phyloP scores from a whole-genome alignment of 441 rosid genomes.

The Erodium trifolium region DNA sequence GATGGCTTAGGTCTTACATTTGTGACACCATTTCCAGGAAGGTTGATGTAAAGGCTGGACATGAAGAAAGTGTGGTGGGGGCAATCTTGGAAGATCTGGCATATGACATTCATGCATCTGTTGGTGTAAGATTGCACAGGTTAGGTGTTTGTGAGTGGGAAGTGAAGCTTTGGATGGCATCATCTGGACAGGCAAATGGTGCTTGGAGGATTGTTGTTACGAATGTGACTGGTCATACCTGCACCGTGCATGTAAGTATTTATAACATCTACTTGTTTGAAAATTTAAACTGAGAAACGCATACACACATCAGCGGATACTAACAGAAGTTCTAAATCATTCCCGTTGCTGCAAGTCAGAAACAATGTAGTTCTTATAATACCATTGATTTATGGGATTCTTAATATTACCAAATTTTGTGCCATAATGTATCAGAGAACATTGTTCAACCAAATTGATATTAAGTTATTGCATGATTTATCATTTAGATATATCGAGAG shows the following conservation, averaged over 20 bases:
- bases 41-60: slow-evolving; percentile 58
- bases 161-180: slow-evolving; percentile 88
- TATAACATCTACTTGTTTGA: slow-evolving; percentile 7
- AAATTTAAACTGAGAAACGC: background rate
- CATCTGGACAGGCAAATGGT: slow-evolving; percentile 80
- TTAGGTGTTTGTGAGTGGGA: slow-evolving; percentile 98
- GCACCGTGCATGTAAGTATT: slow-evolving; percentile 81
- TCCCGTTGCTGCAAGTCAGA: slow-evolving; percentile 5
- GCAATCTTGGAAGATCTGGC: slow-evolving; percentile 69
- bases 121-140: slow-evolving; percentile 89
- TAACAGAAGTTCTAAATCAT: background rate
- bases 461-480: slow-evolving; percentile 17
- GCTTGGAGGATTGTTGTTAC: slow-evolving; percentile 92
- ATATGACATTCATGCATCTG: slow-evolving; percentile 61
- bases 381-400: background rate
- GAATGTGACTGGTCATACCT: slow-evolving; percentile 93
- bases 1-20: slow-evolving; percentile 23
- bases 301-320: too few species aligned
- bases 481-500: slow-evolving; percentile 83
- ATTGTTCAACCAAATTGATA: background rate
- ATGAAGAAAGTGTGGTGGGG: slow-evolving; percentile 68
- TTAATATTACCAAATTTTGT: background rate
- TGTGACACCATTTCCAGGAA: slow-evolving; percentile 47
- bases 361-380: background rate
- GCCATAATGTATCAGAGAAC: background rate